Base-by-base conservation (phyloP, 805 yeast species). In the Candida namnaoensis region DNA sequence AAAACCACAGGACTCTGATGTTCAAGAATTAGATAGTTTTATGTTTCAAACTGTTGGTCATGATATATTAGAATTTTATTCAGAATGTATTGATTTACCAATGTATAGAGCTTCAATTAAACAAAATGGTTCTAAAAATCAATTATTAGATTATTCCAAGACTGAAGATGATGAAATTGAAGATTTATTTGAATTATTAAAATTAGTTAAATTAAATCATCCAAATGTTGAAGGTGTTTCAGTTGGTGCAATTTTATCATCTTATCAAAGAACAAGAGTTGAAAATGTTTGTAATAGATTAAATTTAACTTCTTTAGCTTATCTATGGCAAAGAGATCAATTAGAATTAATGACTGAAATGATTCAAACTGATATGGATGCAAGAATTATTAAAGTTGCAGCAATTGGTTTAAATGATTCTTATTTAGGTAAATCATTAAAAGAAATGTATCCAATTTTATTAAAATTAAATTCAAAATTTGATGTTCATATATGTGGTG, bases 41-140 rank as follows among this genome's bases (percentile, higher is more conserved):
- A 93, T 93, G 99, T 93, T 86, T 61, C 99, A 93, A 62, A 93
- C 99, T 0, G 98, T 93, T 7, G 99, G 99, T 0, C 93, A 85
- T 59, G 86, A 83, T 47, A 76, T 84, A 4, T 69, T 93, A 3
- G 71, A 74, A 0, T 60, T 66, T 41, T 87, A 90, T 54, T 65
- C 74, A 3, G 70, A 80, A 45, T 85, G 95, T 53, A 64, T 85
- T 35, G 90, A 78, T 7, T 77, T 84, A 1, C 98, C 99, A 0
- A 62, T 93, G 57, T 88, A 81, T 53, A 64, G 95, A 39, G 76
- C 73, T 6, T 68, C 69, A 12, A 87, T 91, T 32, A 48, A 47
- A 8, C n/a, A 5, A 30, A 52, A 49, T 0, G 93, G 95, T 0
- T 78, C 95, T 0, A 65, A 74, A 34, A 80, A 84, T 49, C 80